Conservation (phyloP, 495 filamentous ascomycete species). For the Annulohypoxylon moriforme region DNA sequence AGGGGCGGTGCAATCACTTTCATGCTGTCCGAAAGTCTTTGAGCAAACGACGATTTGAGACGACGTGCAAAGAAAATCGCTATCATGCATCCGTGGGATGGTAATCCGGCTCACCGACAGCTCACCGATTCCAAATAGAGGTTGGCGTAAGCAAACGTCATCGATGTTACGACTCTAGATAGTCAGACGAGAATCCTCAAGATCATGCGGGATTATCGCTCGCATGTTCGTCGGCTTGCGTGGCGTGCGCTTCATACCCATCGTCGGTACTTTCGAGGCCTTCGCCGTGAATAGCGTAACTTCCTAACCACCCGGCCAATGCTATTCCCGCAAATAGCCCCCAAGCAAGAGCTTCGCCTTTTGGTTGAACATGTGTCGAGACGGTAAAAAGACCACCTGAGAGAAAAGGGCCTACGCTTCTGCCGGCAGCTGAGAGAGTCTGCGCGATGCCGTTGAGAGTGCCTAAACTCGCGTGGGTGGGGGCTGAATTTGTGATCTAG, state of each 20-base stretch:
- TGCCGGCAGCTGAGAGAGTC: slow-evolving; percentile 89
- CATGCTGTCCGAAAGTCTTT: not conserved
- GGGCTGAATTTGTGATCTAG: slow-evolving; percentile 92
- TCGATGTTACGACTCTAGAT: not conserved
- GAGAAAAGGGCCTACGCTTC: slow-evolving; percentile 88
- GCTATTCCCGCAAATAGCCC: slow-evolving; percentile 83
- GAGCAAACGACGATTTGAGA: not conserved
- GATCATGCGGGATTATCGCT: slow-evolving; percentile 34
- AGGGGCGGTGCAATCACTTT: not conserved
- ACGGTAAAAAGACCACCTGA: slow-evolving; percentile 85
- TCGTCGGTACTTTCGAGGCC: slow-evolving; percentile 66
- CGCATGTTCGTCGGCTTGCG: slow-evolving; percentile 31
- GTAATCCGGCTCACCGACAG: not conserved
- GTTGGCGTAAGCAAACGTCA: slow-evolving; percentile 20
- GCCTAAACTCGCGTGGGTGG: slow-evolving; percentile 85
- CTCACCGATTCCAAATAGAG: slow-evolving; percentile 1
- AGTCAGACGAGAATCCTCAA: not conserved
- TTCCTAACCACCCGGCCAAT: slow-evolving; percentile 79
- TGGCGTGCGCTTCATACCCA: slow-evolving; percentile 41
- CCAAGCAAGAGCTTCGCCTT: slow-evolving; percentile 88
- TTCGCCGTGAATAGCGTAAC: slow-evolving; percentile 74
- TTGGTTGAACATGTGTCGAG: slow-evolving; percentile 72
- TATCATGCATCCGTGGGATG: not conserved
- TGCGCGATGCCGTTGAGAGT: slow-evolving; percentile 95
- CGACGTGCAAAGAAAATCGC: not conserved